phyloP scores from a whole-genome alignment of 306 rosid genomes.

The Lagenaria siceraria region DNA sequence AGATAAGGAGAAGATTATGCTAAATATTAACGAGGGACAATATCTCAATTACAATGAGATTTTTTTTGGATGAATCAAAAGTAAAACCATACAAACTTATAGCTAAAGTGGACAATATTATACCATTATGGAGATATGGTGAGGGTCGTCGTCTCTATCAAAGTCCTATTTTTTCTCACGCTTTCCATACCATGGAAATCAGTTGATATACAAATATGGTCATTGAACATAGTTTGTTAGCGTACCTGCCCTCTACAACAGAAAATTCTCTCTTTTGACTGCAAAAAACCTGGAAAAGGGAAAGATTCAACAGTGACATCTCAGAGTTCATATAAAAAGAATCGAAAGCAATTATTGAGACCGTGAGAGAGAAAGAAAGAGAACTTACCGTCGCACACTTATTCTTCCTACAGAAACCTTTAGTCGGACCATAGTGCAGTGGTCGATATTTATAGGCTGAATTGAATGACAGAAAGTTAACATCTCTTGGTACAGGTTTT shows the following conservation, averaged over 20 bases:
- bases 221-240: neutral
- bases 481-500: constrained; percentile 15
- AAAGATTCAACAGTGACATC: constrained; percentile 3
- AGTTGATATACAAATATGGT: neutral
- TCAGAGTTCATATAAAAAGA: neutral
- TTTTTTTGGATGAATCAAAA: too few species aligned
- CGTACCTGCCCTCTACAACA: constrained; percentile 58
- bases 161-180: neutral
- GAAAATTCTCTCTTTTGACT: constrained; percentile 33
- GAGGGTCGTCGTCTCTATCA: too few species aligned
- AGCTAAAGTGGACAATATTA: too few species aligned
- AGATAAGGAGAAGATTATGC: too few species aligned
- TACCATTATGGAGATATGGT: too few species aligned
- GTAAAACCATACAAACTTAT: too few species aligned
- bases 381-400: constrained; percentile 28
- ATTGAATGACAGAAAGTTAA: constrained; percentile 10
- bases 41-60: too few species aligned
- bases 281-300: constrained; percentile 33
- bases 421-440: constrained; percentile 21
- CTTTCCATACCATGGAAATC: neutral
- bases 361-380: neutral
- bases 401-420: constrained; percentile 17
- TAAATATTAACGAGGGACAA: too few species aligned
- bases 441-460: constrained; percentile 15
- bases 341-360: neutral